These are phyloP conservation scores for Papilionanthe hybrid DNA, from an alignment of 116 monocot genomes.

Conservation along the genomic window DNA sequence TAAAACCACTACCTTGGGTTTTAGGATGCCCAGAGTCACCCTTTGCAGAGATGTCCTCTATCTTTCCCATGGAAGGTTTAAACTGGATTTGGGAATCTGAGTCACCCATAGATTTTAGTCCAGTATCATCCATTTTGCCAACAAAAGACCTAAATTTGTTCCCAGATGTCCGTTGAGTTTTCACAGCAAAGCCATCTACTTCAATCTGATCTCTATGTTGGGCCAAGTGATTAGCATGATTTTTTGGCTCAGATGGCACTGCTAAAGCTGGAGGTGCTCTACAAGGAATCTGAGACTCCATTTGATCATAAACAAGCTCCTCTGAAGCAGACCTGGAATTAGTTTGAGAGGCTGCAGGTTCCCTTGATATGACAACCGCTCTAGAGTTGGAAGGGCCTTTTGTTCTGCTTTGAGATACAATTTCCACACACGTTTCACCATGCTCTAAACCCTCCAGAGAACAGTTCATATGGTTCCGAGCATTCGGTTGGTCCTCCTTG, in stretches of 20 bases:
- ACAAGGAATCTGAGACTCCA: conserved; percentile 5
- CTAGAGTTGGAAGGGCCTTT: conserved; percentile 14
- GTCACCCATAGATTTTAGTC: conserved; percentile 25
- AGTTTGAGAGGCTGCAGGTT: not conserved
- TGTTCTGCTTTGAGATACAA: conserved; percentile 11
- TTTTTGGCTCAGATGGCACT: conserved; percentile 8
- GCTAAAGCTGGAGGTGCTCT: conserved; percentile 7
- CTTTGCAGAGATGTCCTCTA: conserved; percentile 15
- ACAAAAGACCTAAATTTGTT: conserved; percentile 20
- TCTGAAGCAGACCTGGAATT: not conserved
- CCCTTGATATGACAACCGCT: conserved; percentile 12
- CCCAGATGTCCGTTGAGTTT: conserved; percentile 13
- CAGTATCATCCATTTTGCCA: conserved; percentile 19
- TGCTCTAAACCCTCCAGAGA: conserved; percentile 8
- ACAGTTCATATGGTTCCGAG: conserved; percentile 1
- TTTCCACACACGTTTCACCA: conserved; percentile 10
- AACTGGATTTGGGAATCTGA: conserved; percentile 18
- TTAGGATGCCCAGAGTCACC: conserved; percentile 10
- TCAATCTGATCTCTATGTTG: conserved; percentile 7
- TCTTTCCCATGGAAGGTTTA: conserved; percentile 14
- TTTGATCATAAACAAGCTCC: conserved; percentile 19
- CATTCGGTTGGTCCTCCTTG: conserved; percentile 9
- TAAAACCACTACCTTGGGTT: conserved; percentile 3
- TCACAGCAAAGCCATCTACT: conserved; percentile 12
- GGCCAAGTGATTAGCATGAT: conserved; percentile 13